Evolutionary conservation across 768 basidiomycete species (phyloP).

Genomic region (Fomitopsis serialis): DNA sequence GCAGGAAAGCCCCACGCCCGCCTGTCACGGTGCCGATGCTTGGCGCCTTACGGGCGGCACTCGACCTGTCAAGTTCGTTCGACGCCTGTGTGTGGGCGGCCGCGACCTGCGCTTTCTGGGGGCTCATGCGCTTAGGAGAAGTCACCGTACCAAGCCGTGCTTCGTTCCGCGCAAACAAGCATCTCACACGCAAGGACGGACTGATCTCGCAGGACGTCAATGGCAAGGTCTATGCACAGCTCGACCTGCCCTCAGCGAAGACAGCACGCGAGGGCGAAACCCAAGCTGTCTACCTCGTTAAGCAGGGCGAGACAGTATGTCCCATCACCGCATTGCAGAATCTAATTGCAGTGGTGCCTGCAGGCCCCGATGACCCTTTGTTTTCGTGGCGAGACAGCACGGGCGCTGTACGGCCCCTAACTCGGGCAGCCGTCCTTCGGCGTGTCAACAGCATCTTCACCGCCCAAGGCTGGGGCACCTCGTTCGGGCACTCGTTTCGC

Average conservation of each 20-base stretch:
- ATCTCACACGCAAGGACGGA: constrained; percentile 22
- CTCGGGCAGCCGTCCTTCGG: constrained; percentile 19
- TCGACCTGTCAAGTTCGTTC: constrained; percentile 27
- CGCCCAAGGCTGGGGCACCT: constrained; percentile 22
- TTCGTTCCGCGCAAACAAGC: constrained; percentile 15
- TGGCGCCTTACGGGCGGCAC: constrained; percentile 9
- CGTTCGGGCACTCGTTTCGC: constrained; percentile 38
- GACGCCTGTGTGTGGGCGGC: constrained; percentile 37
- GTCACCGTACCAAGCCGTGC: constrained; percentile 20
- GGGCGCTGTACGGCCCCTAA: constrained; percentile 26
- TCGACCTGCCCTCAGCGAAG: constrained; percentile 32
- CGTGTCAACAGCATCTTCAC: constrained; percentile 27
- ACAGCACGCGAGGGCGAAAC: constrained; percentile 28
- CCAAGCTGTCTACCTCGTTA: constrained; percentile 24
- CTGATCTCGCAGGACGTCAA: constrained; percentile 20
- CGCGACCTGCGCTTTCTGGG: constrained; percentile 33
- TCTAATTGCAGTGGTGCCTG: constrained; percentile 22
- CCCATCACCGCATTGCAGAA: constrained; percentile 28
- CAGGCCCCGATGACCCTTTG: constrained; percentile 23
- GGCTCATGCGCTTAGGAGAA: constrained; percentile 34
- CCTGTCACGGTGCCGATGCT: constrained; percentile 32
- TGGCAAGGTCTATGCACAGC: constrained; percentile 21
- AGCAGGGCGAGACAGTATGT: constrained; percentile 22
- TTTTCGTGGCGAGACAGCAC: constrained; percentile 30
- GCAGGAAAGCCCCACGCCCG: constrained; percentile 21